Base-by-base conservation (phyloP, 441 rosid species). In the Melastoma candidum region DNA sequence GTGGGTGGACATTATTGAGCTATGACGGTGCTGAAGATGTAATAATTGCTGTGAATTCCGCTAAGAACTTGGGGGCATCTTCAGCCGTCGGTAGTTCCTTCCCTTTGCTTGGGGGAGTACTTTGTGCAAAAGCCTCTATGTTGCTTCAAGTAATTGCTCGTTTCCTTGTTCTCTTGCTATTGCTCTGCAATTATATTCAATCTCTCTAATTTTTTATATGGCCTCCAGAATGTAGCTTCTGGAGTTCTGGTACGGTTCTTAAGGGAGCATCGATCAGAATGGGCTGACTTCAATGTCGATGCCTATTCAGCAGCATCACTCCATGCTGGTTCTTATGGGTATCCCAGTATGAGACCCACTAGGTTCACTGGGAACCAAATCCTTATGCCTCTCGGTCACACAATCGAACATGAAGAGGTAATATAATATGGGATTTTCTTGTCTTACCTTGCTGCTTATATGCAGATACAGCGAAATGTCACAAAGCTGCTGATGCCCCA, bases 71-170 rank as follows among this genome's bases (percentile, higher is more conserved):
- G 66, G 73, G 49, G 51, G 50, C 74, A 36, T 8, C 71, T 41
- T 63, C 77, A 9, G 73, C 69, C 63, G 69, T 79, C 57, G 70
- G 82, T 55, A 79, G 72, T 66, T 69, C 96, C 12, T 69, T 87
- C 44, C 61, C 95, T 2, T 75, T 79, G 51, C 71, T 94, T 51
- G 99, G 99, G 56, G 99, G 99, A 5, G 79, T 90, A 47, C 84
- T 94, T 26, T 94, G 97, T 74, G 99, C 97, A 12, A 94, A 90
- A 68, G 97, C 97, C 48, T 94, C 99, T 7, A 90, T 94, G 99
- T 83, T 90, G 45, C 81, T 94, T 63, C 97, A 85, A 75, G 99
- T 89, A 68, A 76, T 36, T 4, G 36, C 46, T 13, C 27, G 4
- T 7, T 24, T 29, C 3, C 11, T 51, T 51, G 22, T 1, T 51